Evolutionary conservation across 2,329 filamentous ascomycete species (phyloP).

Genomic region (Trichoderma lentiforme): DNA sequence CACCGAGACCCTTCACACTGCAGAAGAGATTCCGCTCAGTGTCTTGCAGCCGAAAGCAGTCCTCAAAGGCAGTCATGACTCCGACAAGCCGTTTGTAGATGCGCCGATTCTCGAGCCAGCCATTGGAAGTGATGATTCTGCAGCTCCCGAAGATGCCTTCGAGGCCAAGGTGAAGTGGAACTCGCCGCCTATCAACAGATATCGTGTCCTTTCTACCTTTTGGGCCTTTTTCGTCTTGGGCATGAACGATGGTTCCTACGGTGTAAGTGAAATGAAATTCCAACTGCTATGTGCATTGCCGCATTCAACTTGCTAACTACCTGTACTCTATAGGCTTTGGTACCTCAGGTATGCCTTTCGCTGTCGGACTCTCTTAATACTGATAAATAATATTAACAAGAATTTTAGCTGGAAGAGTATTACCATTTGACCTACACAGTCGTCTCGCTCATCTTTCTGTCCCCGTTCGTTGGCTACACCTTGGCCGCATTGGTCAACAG

Average conservation of each 20-base stretch:
- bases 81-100: background rate
- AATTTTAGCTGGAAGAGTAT: slow-evolving; percentile 27
- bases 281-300: no score
- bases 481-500: slow-evolving; percentile 38
- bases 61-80: background rate
- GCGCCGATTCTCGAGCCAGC: slow-evolving; percentile 9
- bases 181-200: slow-evolving; percentile 45
- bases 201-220: slow-evolving; percentile 51
- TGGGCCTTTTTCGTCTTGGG: slow-evolving; percentile 58
- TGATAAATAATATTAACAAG: background rate
- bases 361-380: background rate
- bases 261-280: slow-evolving; percentile 39
- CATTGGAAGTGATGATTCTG: background rate
- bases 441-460: slow-evolving; percentile 45
- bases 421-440: slow-evolving; percentile 41
- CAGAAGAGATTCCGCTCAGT: background rate
- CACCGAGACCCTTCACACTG: background rate
- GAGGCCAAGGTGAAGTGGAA: slow-evolving; percentile 43
- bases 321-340: background rate
- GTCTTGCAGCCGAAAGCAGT: background rate
- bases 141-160: background rate
- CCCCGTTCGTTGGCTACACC: slow-evolving; percentile 42
- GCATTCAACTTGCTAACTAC: background rate
- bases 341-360: slow-evolving; percentile 6
- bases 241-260: slow-evolving; percentile 56